Evolutionary conservation across 257 asterid species (phyloP).

Genomic region (Nicotiana obtusifolia): DNA sequence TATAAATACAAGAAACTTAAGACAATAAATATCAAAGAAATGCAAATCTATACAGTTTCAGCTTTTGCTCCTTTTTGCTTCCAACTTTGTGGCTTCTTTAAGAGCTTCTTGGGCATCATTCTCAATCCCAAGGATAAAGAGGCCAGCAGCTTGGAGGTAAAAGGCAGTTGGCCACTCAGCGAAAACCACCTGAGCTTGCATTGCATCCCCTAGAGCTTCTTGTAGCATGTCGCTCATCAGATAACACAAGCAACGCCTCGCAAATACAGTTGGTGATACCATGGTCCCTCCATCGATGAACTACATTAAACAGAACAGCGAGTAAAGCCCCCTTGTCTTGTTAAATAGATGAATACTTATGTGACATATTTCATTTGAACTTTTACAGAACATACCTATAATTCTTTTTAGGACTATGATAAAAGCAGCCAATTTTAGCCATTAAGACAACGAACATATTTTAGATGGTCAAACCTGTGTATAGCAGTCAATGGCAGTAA

Average conservation of each 20-base stretch:
- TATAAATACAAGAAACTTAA: constrained; percentile 17
- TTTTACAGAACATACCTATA: not conserved
- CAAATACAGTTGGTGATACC: constrained; percentile 76
- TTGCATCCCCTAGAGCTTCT: constrained; percentile 38
- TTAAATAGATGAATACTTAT: not conserved
- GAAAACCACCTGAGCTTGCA: constrained; percentile 41
- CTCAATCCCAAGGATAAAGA: constrained; percentile 37
- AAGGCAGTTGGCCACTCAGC: constrained; percentile 41
- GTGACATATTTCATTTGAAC: not conserved
- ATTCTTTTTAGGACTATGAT: not conserved
- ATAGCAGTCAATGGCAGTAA: constrained; percentile 71
- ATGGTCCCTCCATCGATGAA: constrained; percentile 88
- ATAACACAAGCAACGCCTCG: constrained; percentile 58
- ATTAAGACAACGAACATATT: not conserved
- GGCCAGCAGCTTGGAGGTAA: constrained; percentile 43
- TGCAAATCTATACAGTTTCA: constrained; percentile 17
- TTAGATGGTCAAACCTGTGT: constrained; percentile 43
- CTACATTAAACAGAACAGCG: constrained; percentile 21
- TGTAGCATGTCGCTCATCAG: constrained; percentile 36
- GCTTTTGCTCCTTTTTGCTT: constrained; percentile 30
- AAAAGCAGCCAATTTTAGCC: not conserved
- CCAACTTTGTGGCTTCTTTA: constrained; percentile 37
- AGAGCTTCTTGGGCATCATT: constrained; percentile 43
- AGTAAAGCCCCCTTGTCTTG: not conserved
- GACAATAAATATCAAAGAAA: constrained; percentile 1